Evolutionary conservation across 1,139 yeast genomes (phyloP).

Genomic region (Taphrina wiesneri): DNA sequence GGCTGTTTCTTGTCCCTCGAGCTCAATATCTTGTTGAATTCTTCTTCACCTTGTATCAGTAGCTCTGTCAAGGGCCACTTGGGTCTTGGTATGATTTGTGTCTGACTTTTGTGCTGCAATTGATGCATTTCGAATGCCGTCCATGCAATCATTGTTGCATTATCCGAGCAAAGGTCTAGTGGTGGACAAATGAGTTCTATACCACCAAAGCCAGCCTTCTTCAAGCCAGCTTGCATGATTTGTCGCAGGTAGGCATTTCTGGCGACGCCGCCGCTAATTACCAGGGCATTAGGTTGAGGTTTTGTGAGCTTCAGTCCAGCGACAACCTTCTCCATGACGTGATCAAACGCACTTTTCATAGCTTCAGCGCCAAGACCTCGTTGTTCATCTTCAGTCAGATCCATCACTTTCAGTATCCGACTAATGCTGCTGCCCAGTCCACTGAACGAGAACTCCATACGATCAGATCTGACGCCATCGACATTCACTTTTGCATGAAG

Average conservation of each 20-base stretch:
- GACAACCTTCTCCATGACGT: slow-evolving; percentile 29
- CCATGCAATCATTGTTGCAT: slow-evolving; percentile 96
- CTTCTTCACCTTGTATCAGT: slow-evolving; percentile 12
- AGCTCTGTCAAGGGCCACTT: slow-evolving; percentile 30
- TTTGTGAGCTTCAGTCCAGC: slow-evolving; percentile 5
- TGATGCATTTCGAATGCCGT: slow-evolving; percentile 76
- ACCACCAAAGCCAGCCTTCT: slow-evolving; percentile 1
- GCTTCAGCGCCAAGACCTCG: slow-evolving; percentile 32
- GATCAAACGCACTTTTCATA: slow-evolving; percentile 37
- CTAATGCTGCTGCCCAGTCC: slow-evolving; percentile 34
- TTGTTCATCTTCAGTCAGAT: slow-evolving; percentile 12
- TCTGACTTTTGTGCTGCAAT: background rate
- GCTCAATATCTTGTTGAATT: background rate
- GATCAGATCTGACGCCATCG: slow-evolving; percentile 12
- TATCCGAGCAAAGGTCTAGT: slow-evolving; percentile 79
- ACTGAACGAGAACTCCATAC: slow-evolving; percentile 36
- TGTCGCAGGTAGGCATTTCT: slow-evolving; percentile 35
- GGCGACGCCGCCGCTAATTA: slow-evolving; percentile 38
- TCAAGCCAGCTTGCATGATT: slow-evolving; percentile 12
- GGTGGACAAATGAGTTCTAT: slow-evolving; percentile 57
- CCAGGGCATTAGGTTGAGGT: slow-evolving; percentile 22
- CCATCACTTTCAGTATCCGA: slow-evolving; percentile 15
- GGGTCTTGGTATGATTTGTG: slow-evolving; percentile 23
- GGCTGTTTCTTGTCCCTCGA: slow-evolving; percentile 17
- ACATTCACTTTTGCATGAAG: slow-evolving; percentile 28